Percentiles rank a stretch among this genome's conserved stretches.
Conservation (phyloP, 2,329 filamentous ascomycete genomes). For the Apiospora malaysiana region DNA sequence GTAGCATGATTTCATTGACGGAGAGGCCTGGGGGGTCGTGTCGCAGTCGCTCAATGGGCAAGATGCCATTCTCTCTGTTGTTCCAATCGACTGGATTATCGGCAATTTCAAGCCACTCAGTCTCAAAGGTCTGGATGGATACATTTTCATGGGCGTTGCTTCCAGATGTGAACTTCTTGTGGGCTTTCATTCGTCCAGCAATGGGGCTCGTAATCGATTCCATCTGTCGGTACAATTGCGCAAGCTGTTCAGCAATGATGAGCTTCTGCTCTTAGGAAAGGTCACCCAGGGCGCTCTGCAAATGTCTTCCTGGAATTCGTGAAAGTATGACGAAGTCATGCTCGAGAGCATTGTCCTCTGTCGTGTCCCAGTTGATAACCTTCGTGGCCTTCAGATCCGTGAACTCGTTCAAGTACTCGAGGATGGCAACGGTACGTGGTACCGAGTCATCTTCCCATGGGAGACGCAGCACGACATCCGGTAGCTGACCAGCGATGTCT, state of each 20-base stretch:
- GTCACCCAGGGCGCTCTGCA: not conserved
- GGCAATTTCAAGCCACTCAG: not conserved
- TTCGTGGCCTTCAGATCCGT: slow-evolving; percentile 25
- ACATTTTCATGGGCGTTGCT: not conserved
- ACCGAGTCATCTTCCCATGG: not conserved
- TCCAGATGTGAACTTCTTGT: not conserved
- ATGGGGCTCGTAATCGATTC: not conserved
- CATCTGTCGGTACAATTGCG: not conserved
- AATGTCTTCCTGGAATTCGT: not conserved
- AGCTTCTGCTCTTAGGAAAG: not conserved
- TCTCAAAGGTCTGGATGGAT: not conserved
- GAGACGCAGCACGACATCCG: not conserved
- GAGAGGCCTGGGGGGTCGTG: not conserved
- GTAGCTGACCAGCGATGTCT: not conserved
- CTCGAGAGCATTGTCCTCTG: slow-evolving; percentile 21
- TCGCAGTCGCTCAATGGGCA: not conserved
- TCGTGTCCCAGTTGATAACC: slow-evolving; percentile 25
- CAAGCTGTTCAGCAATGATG: not conserved
- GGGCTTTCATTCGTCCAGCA: not conserved
- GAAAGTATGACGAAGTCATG: slow-evolving; percentile 7
- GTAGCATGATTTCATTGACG: not conserved
- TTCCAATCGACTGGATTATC: not conserved
- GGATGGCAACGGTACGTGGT: slow-evolving; percentile 1
- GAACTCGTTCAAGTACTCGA: slow-evolving; percentile 21
- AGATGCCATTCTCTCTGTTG: not conserved